A percentile compares a stretch with the other conserved stretches of the same genome.
Evolutionary conservation across 2,329 filamentous ascomycete species (phyloP).

Genomic region (Diplocarpon mali): DNA sequence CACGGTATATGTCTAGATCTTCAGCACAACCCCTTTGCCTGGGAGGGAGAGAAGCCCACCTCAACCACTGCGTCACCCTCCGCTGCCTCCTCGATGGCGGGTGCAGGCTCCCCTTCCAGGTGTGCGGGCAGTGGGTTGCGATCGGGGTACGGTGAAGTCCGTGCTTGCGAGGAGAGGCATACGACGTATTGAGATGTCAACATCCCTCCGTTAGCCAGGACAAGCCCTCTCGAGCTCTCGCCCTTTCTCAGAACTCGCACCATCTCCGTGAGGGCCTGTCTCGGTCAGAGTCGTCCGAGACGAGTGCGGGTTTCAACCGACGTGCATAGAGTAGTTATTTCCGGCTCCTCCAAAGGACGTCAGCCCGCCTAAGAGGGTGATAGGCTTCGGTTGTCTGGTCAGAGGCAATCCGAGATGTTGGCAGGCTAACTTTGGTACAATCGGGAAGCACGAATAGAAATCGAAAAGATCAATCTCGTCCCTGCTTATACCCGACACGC

Average conservation of each 20-base stretch:
- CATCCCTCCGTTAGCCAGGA: constrained; percentile 55
- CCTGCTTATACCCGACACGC: constrained; percentile 34
- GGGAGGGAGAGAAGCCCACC: constrained; percentile 28
- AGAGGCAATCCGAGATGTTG: constrained; percentile 45
- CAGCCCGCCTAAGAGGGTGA: constrained; percentile 53
- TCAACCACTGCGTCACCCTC: constrained; percentile 42
- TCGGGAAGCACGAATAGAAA: constrained; percentile 60
- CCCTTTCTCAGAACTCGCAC: constrained; percentile 38
- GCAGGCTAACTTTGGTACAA: constrained; percentile 56
- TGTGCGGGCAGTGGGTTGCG: constrained; percentile 34
- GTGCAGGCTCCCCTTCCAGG: constrained; percentile 31
- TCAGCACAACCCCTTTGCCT: background rate
- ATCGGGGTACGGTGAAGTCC: constrained; percentile 34
- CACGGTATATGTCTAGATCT: constrained; percentile 45
- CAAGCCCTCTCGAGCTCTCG: constrained; percentile 38
- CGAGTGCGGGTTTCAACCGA: constrained; percentile 22
- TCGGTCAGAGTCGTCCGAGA: background rate
- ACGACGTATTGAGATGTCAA: constrained; percentile 55
- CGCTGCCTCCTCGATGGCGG: constrained; percentile 31
- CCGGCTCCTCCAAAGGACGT: constrained; percentile 61
- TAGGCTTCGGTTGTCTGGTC: constrained; percentile 34
- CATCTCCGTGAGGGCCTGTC: constrained; percentile 42
- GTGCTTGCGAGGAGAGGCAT: constrained; percentile 40
- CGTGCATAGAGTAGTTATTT: constrained; percentile 63
- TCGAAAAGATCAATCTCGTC: constrained; percentile 49